Percentiles rank a stretch among this genome's conserved stretches.
These are phyloP conservation scores for Pythium utonaiense DNA, from an alignment of 352 stramenopile genomes.

Conservation along the genomic window DNA sequence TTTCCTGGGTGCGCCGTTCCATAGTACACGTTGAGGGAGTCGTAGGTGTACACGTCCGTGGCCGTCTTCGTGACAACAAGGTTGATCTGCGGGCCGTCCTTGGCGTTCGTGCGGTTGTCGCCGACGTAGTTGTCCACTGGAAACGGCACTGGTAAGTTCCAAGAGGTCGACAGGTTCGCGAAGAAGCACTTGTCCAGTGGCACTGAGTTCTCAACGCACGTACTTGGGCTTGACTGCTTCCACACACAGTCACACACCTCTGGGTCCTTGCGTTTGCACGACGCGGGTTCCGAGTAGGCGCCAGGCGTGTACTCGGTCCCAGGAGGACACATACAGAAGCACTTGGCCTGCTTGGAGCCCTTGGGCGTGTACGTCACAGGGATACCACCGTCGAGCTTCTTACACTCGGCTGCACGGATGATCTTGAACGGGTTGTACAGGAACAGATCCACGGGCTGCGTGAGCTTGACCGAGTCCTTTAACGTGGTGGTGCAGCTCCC, in stretches of 20 bases:
- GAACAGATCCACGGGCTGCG: conserved; percentile 41
- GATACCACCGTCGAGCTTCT: conserved; percentile 30
- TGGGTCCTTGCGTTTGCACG: conserved; percentile 11
- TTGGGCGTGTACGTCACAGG: conserved; percentile 44
- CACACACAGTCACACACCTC: conserved; percentile 47
- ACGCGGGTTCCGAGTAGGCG: conserved; percentile 25
- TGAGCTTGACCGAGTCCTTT: conserved; percentile 34
- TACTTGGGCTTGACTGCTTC: conserved; percentile 23
- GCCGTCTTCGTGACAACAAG: conserved; percentile 2
- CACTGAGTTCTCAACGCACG: conserved; percentile 23
- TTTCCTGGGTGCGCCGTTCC: not conserved
- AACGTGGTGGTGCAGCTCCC: conserved; percentile 21
- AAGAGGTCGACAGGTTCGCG: conserved; percentile 32
- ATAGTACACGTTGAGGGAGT: conserved; percentile 1
- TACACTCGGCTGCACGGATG: conserved; percentile 35
- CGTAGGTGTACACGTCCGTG: conserved; percentile 2
- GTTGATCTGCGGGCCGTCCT: conserved; percentile 18
- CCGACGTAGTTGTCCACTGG: conserved; percentile 55
- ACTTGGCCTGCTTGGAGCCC: conserved; percentile 32
- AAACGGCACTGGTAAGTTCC: conserved; percentile 43
- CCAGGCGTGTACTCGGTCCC: conserved; percentile 28
- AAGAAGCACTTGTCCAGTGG: conserved; percentile 32
- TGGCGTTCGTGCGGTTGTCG: conserved; percentile 33
- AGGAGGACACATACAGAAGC: conserved; percentile 52
- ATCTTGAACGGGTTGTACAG: conserved; percentile 64